Evolutionary conservation across 768 basidiomycete genomes (phyloP), one percentile per base, ranked within the genome.

Genomic region (Suillus cothurnatus): DNA sequence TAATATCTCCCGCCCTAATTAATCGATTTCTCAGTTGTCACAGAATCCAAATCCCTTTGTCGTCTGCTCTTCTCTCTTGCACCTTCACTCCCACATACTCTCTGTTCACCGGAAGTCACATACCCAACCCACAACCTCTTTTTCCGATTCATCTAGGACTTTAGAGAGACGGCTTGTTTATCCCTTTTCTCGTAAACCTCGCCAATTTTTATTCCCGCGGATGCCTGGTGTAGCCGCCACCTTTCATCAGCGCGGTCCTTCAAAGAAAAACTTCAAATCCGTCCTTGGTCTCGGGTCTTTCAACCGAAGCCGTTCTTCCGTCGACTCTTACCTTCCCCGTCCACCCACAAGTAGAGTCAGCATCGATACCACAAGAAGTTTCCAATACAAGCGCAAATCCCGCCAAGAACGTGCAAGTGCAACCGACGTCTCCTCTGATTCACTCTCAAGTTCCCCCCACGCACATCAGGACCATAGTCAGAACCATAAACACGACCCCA

Each of bases 181-280:
- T 58, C 15, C 36, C 36, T 39, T 11, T 28, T 59, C 58, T 15
- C 61, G 63, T 31, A 26, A 56, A 11, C 47, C 17, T 55, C 19
- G 26, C n/a, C 32, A n/a, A 21, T 59, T 70, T 61, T 73, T 65
- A 60, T 50, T 23, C 38, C 67, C 63, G 79, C 81, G 82, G 65
- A 83, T 83, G 82, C 81, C 77, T 74, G 80, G 76, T 72, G 77
- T 77, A 68, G 76, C 79, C 65, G 67, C 79, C 71, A 67, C 77
- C 34, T 72, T 77, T 66, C 77, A 71, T 15, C 73, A 74, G 69
- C 64, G 71, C 72, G 71, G 73, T 64, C 70, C 77, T 39, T 73
- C 78, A 62, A 82, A 79, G 79, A 81, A 80, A 76, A 81, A 79
- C 71, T 79, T 86, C 73, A 81, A 80, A 71, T 74, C 81, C 34